A percentile compares a stretch with the other conserved stretches of the same genome.
phyloP scores from a whole-genome alignment of 768 basidiomycete species.

The Tylopilus rubrobrunneus region DNA sequence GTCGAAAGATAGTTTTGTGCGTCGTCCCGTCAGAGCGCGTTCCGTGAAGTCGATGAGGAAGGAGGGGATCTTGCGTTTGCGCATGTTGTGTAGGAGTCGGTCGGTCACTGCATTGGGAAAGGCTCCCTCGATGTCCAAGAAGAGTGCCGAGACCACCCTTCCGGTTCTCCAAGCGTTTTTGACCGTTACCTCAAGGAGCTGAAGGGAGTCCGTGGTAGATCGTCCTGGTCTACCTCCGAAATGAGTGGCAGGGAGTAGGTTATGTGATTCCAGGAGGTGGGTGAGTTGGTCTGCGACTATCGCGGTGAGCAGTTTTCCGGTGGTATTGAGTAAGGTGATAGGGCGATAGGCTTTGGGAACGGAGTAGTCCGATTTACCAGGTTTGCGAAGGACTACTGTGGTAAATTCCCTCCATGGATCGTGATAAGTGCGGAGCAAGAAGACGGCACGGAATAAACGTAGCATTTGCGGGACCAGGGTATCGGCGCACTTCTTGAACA shows the following conservation, averaged over 20 bases:
- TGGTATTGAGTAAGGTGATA: neutral
- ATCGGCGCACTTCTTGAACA: too few relatives aligned
- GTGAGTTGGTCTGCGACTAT: neutral
- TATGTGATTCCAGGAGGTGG: neutral
- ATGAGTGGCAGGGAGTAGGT: neutral
- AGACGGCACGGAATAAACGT: too few relatives aligned
- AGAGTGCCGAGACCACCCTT: neutral
- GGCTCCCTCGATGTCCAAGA: conserved; percentile 1
- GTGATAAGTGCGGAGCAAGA: too few relatives aligned
- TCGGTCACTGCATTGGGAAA: too few relatives aligned
- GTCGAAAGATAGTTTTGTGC: neutral
- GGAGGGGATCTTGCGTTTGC: neutral
- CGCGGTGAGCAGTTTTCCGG: neutral
- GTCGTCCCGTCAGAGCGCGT: neutral
- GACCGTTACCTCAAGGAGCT: neutral
- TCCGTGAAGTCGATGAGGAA: conserved; percentile 5
- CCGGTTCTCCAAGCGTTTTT: too few relatives aligned
- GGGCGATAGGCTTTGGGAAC: neutral
- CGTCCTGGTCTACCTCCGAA: neutral
- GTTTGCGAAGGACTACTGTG: conserved; percentile 34
- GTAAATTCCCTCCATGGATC: too few relatives aligned
- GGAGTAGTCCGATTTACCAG: conserved; percentile 32
- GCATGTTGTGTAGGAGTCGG: too few relatives aligned
- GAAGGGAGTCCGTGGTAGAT: neutral
- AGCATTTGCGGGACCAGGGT: too few relatives aligned